Base-by-base conservation (phyloP, 1,284 basidiomycete species). In the Ganoderma lingzhi region DNA sequence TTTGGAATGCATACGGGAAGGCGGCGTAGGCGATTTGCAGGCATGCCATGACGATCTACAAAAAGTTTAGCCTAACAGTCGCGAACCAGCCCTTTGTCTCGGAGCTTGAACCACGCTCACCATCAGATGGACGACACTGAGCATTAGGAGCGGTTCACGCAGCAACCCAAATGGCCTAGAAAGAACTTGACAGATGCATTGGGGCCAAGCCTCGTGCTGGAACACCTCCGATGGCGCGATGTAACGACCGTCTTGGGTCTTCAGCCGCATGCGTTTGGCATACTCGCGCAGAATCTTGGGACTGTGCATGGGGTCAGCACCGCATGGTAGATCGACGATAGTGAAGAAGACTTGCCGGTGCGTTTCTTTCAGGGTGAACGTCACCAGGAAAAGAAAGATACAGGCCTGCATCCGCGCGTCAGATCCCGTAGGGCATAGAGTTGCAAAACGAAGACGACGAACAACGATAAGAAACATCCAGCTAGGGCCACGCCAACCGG, bases 181-280 rank as follows among this genome's bases (percentile, higher is more conserved):
- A 12, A 53, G 48, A 28, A 53, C 48, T 28, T 53, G 48, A 28
- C 48, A 28, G 23, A 28, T 28, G 48, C 23, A 53, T 14, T 14
- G 23, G 48, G 48, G 48, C 48, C 48, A 53, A 14, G 48, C 23
- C 23, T 53, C 48, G 48, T 28, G 23, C 48, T 30, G 48, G 48
- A 53, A 53, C 10, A 53, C 48, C 23, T 53, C 48, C 12, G 48
- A 53, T 1, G 48, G 48, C 48, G 48, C 48, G 14, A 53, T 23
- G 48, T 53, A 53, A 53, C 48, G 48, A 2, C 48, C 48, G 48
- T 53, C 48, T 14, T 53, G 48, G 12, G 48, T 53, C 48, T 28
- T 53, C 48, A 53, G 48, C 12, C 48, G 48, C 48, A 53, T 53
- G 23, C 48, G 23, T 53, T 53, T 53, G 14, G 48, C 48, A n/a